A percentile compares a stretch with the other conserved stretches of the same genome.
Conservation (phyloP, 116 monocot genomes). For the Thalassia testudinum region DNA sequence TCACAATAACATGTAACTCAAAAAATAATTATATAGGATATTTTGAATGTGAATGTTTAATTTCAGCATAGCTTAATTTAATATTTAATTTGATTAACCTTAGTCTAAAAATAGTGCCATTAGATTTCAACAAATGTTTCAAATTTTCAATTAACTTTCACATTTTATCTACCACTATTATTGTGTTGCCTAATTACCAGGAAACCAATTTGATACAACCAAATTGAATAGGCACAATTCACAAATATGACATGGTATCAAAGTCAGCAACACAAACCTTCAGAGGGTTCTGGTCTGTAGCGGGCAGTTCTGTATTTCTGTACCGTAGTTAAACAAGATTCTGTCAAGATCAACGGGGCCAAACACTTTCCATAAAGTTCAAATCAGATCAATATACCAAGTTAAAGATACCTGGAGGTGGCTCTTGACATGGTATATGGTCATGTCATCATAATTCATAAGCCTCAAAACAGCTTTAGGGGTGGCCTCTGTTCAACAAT, state of each 20-base stretch:
- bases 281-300: constrained; percentile 46
- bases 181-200: too few relatives aligned
- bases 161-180: too few relatives aligned
- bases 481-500: constrained; percentile 95
- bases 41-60: too few relatives aligned
- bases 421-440: constrained; percentile 99
- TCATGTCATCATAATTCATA: constrained; percentile 88
- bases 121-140: too few relatives aligned
- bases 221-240: too few relatives aligned
- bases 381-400: not conserved
- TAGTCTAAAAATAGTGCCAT: too few relatives aligned
- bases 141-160: too few relatives aligned
- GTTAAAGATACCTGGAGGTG: constrained; percentile 64
- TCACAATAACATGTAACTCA: too few relatives aligned
- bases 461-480: constrained; percentile 94
- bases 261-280: constrained; percentile 28
- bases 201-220: too few relatives aligned
- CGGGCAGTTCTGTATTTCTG: constrained; percentile 85
- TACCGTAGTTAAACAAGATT: constrained; percentile 12
- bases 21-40: too few relatives aligned
- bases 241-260: not conserved
- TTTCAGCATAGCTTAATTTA: too few relatives aligned
- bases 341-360: not conserved
- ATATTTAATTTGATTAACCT: too few relatives aligned
- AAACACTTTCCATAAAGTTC: not conserved